These are phyloP conservation scores for Galeopsis tetrahit DNA, from an alignment of 257 asterid genomes.

Conservation along the genomic window DNA sequence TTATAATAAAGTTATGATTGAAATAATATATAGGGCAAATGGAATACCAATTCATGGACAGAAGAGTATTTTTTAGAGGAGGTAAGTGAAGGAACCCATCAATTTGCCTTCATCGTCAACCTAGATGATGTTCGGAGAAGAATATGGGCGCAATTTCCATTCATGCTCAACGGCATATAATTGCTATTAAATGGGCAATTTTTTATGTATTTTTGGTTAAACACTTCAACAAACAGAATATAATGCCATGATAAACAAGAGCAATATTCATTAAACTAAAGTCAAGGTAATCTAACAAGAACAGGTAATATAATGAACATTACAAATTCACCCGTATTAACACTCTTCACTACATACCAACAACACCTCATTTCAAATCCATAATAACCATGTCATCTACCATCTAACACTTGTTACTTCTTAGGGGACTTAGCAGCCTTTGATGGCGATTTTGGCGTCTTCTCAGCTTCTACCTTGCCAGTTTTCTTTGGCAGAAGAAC, in stretches of 20 bases:
- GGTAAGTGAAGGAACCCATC: no score
- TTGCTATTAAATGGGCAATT: no score
- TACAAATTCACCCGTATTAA: conserved; percentile 10
- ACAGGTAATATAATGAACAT: not conserved
- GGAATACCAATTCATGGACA: no score
- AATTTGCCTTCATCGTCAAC: no score
- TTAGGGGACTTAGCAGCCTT: conserved; percentile 52
- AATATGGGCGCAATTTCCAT: no score
- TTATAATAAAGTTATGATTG: no score
- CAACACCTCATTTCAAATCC: not conserved
- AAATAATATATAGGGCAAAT: no score
- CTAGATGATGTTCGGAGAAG: no score
- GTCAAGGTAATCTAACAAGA: conserved; percentile 14
- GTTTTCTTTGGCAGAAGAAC: conserved; percentile 31
- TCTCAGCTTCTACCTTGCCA: conserved; percentile 33
- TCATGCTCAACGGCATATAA: no score
- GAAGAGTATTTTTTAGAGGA: no score
- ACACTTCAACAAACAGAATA: not conserved
- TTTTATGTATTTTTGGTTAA: no score
- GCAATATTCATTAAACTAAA: conserved; percentile 12
- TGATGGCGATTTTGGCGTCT: conserved; percentile 41
- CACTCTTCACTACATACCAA: conserved; percentile 26
- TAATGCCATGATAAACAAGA: not conserved
- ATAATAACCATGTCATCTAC: not conserved
- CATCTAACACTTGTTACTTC: conserved; percentile 32